Base-by-base conservation (phyloP, 2,329 filamentous ascomycete species). In the Monilinia vaccinii-corymbosi region DNA sequence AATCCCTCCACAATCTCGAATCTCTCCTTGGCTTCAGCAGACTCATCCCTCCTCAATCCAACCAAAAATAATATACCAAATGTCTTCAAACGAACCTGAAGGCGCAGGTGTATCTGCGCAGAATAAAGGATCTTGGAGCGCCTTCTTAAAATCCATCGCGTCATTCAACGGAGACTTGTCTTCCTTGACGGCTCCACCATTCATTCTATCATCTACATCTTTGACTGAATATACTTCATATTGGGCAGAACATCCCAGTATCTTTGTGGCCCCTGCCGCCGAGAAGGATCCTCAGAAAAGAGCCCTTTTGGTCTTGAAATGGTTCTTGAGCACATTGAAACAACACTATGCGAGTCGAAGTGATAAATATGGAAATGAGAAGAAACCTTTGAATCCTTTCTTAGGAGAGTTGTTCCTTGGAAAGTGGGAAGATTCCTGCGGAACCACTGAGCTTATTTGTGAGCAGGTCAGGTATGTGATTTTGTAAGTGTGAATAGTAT, bases 311-410 rank as follows among this genome's bases (percentile, higher is more conserved):
- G 93, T 97, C n/a, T 78, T 97, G 68, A 95, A 93, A 75, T 97
- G 93, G 93, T 97, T 97, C 77, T 77, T 97, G 59, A 92, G 86
- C 70, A 96, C 92, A 4, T 79, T 97, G 56, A 96, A 94, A 77
- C 90, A 95, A 75, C 91, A 96, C 73, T 85, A 86, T 69, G 82
- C 83, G 61, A 84, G 79, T 70, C 80, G 82, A 61, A 95, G 89
- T 71, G 92, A 97, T 67, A 78, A 85, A 68, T 85, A 81, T 65
- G 91, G 91, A 53, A 94, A 91, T 71, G 93, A 97, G 79, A 97
- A 97, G 84, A 99, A 97, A 79, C 93, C 93, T 2, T 77, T 99
- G 62, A 97, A 99, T 72, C 94, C 94, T 0, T 97, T 99, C 76
- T 77, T 99, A 40, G 93, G 93, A 60, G 93, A 99, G 77, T 81